Evolutionary conservation across 768 basidiomycete genomes (phyloP).

Genomic region (Mycena metata): DNA sequence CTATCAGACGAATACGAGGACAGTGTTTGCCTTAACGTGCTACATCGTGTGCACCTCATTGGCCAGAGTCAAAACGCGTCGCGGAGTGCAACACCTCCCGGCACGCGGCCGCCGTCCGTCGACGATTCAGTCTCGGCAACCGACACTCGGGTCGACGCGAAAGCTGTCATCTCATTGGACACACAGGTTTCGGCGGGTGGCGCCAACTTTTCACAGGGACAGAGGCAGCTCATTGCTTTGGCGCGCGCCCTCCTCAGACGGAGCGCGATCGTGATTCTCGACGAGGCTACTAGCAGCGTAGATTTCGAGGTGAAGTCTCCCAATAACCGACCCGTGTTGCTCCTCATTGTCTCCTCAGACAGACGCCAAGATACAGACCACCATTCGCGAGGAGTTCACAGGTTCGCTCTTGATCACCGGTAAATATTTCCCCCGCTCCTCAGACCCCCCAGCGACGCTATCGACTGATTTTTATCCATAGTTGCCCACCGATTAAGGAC

Average conservation of each 20-base stretch:
- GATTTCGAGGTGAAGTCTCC: constrained; percentile 61
- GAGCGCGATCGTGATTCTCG: constrained; percentile 83
- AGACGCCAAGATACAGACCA: constrained; percentile 90
- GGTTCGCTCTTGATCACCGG: constrained; percentile 78
- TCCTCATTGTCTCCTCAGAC: constrained; percentile 52
- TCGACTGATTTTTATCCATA: neutral
- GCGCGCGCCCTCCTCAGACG: constrained; percentile 82
- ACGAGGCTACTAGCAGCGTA: constrained; percentile 91
- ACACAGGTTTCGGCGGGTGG: constrained; percentile 89
- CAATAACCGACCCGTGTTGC: neutral
- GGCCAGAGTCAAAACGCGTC: constrained; percentile 63
- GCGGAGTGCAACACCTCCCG: constrained; percentile 57
- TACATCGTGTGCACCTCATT: constrained; percentile 86
- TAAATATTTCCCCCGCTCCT: neutral
- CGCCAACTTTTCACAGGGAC: constrained; percentile 92
- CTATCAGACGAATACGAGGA: constrained; percentile 74
- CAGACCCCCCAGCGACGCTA: neutral
- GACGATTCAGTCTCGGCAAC: constrained; percentile 58
- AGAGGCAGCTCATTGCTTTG: constrained; percentile 89
- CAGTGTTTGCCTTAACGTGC: constrained; percentile 81
- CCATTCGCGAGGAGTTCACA: constrained; percentile 88
- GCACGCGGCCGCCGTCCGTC: constrained; percentile 54
- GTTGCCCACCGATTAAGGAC: constrained; percentile 35
- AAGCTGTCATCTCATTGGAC: constrained; percentile 72
- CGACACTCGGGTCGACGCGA: constrained; percentile 67